A percentile compares a stretch with the other conserved stretches of the same genome.
Conservation (phyloP, 2,329 filamentous ascomycete species). For the Alternaria novae-zelandiae region DNA sequence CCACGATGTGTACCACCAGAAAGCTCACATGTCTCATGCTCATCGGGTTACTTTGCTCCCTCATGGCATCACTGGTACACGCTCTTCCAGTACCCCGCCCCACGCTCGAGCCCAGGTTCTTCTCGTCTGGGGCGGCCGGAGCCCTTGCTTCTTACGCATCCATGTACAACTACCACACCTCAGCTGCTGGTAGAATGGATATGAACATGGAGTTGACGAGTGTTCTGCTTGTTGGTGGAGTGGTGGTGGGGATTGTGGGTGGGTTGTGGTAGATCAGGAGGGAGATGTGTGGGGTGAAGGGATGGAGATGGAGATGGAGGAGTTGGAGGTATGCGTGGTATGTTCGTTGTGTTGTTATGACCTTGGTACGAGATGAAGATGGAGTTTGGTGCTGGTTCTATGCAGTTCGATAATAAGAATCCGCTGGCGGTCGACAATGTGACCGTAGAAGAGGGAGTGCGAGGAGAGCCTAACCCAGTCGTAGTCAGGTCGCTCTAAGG, state of each 20-base stretch:
- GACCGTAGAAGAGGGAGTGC: not conserved
- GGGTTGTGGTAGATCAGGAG: not conserved
- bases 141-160: not conserved
- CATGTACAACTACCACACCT: not conserved
- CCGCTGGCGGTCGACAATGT: not conserved
- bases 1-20: not conserved
- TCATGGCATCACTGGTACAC: not conserved
- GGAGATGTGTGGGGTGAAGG: not conserved
- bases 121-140: not conserved
- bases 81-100: not conserved
- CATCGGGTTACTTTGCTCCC: not conserved
- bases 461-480: not conserved
- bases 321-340: not conserved
- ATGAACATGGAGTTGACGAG: not conserved
- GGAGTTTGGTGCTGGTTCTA: no score
- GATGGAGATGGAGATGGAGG: not conserved
- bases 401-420: no score
- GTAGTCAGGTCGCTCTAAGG: not conserved
- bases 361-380: not conserved
- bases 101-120: not conserved
- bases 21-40: not conserved
- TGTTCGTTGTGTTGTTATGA: not conserved
- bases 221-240: not conserved
- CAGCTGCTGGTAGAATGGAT: not conserved
- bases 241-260: not conserved